Evolutionary conservation across 352 stramenopile species (phyloP), one percentile per base, ranked within the genome.

Genomic region (Globisporangium nagaii): DNA sequence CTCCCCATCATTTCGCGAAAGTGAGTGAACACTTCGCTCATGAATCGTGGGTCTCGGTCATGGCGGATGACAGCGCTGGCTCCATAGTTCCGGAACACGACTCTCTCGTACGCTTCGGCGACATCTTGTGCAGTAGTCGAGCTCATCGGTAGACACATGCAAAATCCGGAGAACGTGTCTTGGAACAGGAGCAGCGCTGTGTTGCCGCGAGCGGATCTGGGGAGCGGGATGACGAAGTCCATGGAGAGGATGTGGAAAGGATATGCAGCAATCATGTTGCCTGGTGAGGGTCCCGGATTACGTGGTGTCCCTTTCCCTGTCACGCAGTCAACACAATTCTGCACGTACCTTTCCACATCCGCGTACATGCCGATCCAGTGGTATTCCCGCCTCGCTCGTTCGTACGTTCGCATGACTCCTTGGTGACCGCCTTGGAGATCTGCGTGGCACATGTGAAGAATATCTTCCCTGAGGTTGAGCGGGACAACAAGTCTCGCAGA

Each of bases 11-110:
- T 70, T 0, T 60, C 30, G 1, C 37, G 13, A 22, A 75, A 74
- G 12, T 34, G 36, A 1, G 40, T 27, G 47, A 77, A 74, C 1
- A 71, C 56, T 6, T 58, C 52, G 20, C 55, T 60, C 65, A 77
- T 71, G 43, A 74, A 78, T 0, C 44, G 4, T 0, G 57, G 59
- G 12, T 74, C 65, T 2, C 59, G 62, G 27, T 73, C 65, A 9
- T 63, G 59, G 0, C 60, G 56, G 12, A 72, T 61, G 13, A 63
- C 1, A 0, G 53, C 22, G 17, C 53, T 66, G 0, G 65, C 65
- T 4, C 65, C 69, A 17, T 66, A 74, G 5, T 52, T 27, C 3
- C 48, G 32, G 49, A 64, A 69, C 8, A 77, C 58, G 0, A 54
- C 39, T 41, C 52, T 32, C 27, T 68, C 51, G 20, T 69, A 73